These are phyloP conservation scores for Oryza meridionalis DNA, from an alignment of 176 grass and related monocot species.

Conservation along the genomic window DNA sequence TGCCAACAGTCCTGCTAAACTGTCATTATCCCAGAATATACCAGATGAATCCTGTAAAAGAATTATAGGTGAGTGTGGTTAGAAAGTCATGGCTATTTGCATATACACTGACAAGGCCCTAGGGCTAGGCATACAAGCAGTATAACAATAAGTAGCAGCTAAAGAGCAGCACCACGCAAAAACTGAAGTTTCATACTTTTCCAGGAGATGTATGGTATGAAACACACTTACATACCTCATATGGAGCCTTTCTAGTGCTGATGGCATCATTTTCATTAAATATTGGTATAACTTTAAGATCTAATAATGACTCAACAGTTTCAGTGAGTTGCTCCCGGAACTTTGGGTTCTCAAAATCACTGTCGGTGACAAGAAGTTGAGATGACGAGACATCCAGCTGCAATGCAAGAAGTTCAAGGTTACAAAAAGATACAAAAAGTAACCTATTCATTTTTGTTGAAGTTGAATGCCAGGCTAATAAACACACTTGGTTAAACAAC, in stretches of 20 bases:
- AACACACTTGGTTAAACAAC: conserved; percentile 86
- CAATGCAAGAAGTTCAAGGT: conserved; percentile 35
- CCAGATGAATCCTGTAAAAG: conserved; percentile 88
- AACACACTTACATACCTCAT: conserved; percentile 81
- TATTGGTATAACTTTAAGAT: conserved; percentile 82
- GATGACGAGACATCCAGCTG: conserved; percentile 97
- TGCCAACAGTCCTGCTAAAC: conserved; percentile 91
- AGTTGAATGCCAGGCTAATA: conserved; percentile 32
- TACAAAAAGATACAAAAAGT: conserved; percentile 31
- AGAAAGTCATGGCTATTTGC: not conserved
- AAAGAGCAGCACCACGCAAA: not conserved
- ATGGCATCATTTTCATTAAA: conserved; percentile 99
- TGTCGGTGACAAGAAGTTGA: conserved; percentile 95
- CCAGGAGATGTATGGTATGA: conserved; percentile 15
- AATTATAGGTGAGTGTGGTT: conserved; percentile 20
- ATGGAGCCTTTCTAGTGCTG: conserved; percentile 96
- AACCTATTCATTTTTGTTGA: not conserved
- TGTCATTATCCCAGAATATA: conserved; percentile 99
- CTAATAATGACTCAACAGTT: conserved; percentile 78
- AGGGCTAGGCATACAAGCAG: not conserved
- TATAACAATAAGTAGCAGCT: not conserved
- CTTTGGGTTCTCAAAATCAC: conserved; percentile 81
- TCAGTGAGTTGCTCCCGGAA: conserved; percentile 70
- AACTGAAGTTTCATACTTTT: not conserved
- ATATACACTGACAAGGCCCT: conserved; percentile 10